Evolutionary conservation across 768 basidiomycete genomes (phyloP).

Genomic region (Pisolithus orientalis): DNA sequence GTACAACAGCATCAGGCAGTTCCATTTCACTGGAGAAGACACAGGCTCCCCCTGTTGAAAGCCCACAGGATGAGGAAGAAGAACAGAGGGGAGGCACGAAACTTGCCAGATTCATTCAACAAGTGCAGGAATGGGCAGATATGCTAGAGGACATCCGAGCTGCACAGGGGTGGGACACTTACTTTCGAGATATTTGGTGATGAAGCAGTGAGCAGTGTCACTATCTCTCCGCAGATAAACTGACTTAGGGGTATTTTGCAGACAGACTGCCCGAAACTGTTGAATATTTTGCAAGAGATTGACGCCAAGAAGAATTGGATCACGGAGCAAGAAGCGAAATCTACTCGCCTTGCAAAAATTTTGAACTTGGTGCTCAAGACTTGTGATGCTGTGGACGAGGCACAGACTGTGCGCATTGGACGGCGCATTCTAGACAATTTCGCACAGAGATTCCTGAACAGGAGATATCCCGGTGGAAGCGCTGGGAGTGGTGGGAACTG

Average conservation of each 20-base stretch:
- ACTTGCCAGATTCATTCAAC: background rate
- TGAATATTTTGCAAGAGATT: constrained; percentile 16
- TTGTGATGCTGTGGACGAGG: background rate
- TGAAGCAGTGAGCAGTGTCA: constrained; percentile 8
- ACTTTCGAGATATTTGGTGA: constrained; percentile 14
- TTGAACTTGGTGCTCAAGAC: constrained; percentile 1
- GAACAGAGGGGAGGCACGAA: background rate
- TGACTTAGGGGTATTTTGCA: background rate
- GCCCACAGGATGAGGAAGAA: background rate
- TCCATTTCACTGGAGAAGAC: no score
- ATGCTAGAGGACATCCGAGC: constrained; percentile 2
- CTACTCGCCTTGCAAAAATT: constrained; percentile 4
- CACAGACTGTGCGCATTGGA: constrained; percentile 8
- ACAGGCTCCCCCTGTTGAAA: background rate
- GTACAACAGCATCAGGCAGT: no score
- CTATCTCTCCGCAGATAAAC: background rate
- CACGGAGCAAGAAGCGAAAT: constrained; percentile 12
- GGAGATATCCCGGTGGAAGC: background rate
- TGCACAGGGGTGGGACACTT: background rate
- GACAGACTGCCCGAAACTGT: constrained; percentile 6
- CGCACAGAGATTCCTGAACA: constrained; percentile 15
- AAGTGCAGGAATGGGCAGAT: constrained; percentile 12
- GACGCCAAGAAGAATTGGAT: constrained; percentile 14
- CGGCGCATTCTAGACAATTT: constrained; percentile 15
- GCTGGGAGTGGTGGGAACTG: background rate